Evolutionary conservation across 208 protist species (phyloP), one percentile per base, ranked within the genome.

Genomic region (Leishmania mexicana): DNA sequence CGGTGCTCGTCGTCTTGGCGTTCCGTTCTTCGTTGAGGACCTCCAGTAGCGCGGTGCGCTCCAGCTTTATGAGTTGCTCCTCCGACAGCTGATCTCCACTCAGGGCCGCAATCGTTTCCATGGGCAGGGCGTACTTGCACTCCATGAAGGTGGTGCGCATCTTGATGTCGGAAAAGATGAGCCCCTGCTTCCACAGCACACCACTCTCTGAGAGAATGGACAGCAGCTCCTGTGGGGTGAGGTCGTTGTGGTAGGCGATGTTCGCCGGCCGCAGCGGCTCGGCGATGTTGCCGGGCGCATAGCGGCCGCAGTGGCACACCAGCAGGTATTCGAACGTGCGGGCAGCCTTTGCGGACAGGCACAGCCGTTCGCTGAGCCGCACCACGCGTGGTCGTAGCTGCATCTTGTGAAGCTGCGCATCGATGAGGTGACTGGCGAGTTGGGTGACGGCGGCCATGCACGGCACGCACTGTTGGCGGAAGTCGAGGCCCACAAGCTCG

Each of bases 21-120:
- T 78, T 77, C 40, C 72, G 77, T 64, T 89, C 81, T 72, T 90
- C 90, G 42, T 67, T 86, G 47, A 98, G 81, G 45, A 98, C 80
- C 45, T 96, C 92, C 35, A 89, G 85, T 28, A 98, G 88, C 38
- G 86, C 87, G 38, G 96, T 98, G 21, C 95, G 95, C 81, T 98
- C 95, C 75, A 98, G 87, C 83, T 98, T 98, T 65, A 98, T 94
- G n/a, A 98, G 82, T 80, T 97, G 91, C 68, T 95, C 93, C 75
- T 95, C 88, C n/a, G 93, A 92, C 7, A 97, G 84, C 47, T 89
- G 85, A 73, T 93, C 85, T 5, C 93, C 93, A 35, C 88, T 86
- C 38, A 98, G 90, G 15, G 95, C 95, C 8, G 89, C 88, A 40
- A 98, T 90, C 4, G 86, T 87, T 76, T 98, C 95, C 58, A 91